phyloP scores from a whole-genome alignment of 2,329 filamentous ascomycete species.

The Fonsecaea erecta region DNA sequence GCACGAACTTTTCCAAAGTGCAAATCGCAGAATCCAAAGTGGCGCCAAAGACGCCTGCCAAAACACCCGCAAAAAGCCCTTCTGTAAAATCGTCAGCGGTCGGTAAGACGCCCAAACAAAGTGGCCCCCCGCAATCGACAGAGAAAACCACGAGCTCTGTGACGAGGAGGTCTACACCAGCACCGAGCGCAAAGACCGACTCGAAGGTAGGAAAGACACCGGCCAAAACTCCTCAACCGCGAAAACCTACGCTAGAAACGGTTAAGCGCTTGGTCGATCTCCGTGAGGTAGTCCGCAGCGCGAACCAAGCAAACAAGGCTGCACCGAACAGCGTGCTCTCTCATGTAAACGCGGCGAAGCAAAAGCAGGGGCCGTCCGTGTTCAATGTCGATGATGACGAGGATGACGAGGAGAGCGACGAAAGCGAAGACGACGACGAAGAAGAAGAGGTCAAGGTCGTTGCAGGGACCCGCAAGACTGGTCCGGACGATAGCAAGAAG shows the following conservation, averaged over 20 bases:
- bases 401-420: slow-evolving; percentile 15
- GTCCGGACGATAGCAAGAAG: background rate
- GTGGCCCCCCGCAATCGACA: slow-evolving; percentile 2
- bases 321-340: slow-evolving; percentile 6
- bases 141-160: background rate
- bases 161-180: slow-evolving; percentile 5
- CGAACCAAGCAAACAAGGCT: slow-evolving; percentile 4
- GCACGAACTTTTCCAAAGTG: slow-evolving; percentile 3
- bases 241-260: slow-evolving; percentile 11
- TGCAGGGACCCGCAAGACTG: background rate
- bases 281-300: slow-evolving; percentile 11
- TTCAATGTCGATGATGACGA: slow-evolving; percentile 21
- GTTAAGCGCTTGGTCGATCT: slow-evolving; percentile 19
- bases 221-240: slow-evolving; percentile 1
- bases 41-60: slow-evolving; percentile 15
- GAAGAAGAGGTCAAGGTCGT: slow-evolving; percentile 9
- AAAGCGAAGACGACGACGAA: slow-evolving; percentile 2
- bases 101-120: slow-evolving; percentile 6
- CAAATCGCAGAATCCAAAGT: slow-evolving; percentile 1
- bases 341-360: background rate
- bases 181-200: background rate
- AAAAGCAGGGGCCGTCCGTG: slow-evolving; percentile 11
- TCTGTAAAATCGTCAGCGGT: slow-evolving; percentile 16
- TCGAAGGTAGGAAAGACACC: slow-evolving; percentile 8
- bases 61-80: slow-evolving; percentile 7